Conservation (phyloP, 768 basidiomycete species). For the Boletus coccyginus region DNA sequence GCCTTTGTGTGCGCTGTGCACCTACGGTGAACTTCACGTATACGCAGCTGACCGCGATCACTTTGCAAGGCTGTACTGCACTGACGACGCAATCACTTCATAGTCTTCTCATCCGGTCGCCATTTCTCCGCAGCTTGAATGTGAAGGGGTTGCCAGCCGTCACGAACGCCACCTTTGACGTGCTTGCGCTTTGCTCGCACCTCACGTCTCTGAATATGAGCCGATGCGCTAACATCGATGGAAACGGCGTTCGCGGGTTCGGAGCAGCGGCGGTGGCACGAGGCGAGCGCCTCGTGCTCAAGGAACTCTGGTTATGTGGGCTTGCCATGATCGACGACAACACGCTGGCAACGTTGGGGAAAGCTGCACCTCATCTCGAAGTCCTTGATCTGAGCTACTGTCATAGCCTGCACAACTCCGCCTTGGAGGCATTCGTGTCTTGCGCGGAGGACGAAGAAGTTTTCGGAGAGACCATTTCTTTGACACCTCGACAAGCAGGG, state of each 20-base stretch:
- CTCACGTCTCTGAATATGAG: slow-evolving; percentile 66
- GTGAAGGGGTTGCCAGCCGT: slow-evolving; percentile 70
- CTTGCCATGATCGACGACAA: slow-evolving; percentile 58
- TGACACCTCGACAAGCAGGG: slow-evolving; percentile 65
- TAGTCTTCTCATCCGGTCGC: slow-evolving; percentile 64
- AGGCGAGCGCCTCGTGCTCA: slow-evolving; percentile 51
- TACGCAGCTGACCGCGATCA: slow-evolving; percentile 70
- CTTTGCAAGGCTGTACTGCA: slow-evolving; percentile 68
- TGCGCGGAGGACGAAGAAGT: slow-evolving; percentile 35
- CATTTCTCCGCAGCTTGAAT: slow-evolving; percentile 52
- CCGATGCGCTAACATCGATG: slow-evolving; percentile 67
- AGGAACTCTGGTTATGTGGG: slow-evolving; percentile 65
- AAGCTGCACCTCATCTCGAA: slow-evolving; percentile 68
- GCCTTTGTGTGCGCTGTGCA: slow-evolving; percentile 45
- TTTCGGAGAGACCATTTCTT: slow-evolving; percentile 41
- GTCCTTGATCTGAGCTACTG: slow-evolving; percentile 79
- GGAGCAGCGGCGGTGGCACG: slow-evolving; percentile 43
- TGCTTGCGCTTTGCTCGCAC: slow-evolving; percentile 56
- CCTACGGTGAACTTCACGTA: slow-evolving; percentile 33
- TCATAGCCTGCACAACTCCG: slow-evolving; percentile 69
- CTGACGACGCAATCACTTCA: slow-evolving; percentile 69
- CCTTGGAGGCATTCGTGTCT: slow-evolving; percentile 68
- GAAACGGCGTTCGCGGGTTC: slow-evolving; percentile 54
- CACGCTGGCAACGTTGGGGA: slow-evolving; percentile 64
- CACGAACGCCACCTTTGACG: slow-evolving; percentile 70